phyloP scores from a whole-genome alignment of 768 basidiomycete species.

The Mycena galopus region DNA sequence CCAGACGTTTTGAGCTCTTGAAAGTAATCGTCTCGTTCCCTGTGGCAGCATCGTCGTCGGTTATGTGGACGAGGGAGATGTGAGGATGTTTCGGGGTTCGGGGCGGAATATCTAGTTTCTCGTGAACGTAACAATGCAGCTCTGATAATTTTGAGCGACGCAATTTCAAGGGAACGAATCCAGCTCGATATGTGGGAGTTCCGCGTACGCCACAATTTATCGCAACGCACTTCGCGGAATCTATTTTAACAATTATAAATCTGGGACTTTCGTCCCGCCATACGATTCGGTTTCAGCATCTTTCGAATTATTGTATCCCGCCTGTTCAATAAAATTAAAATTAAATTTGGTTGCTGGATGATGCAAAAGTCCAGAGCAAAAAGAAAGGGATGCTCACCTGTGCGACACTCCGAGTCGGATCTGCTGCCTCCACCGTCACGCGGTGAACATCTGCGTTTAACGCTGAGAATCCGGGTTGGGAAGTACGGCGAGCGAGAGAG shows the following conservation, averaged over 20 bases:
- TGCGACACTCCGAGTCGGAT: background rate
- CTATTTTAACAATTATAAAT: no score
- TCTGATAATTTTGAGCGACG: no score
- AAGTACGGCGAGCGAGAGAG: background rate
- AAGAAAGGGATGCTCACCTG: background rate
- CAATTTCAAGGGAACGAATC: no score
- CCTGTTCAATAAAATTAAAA: background rate
- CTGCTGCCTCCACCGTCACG: background rate
- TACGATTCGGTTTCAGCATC: background rate
- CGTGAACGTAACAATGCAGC: constrained; percentile 64
- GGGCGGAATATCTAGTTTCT: constrained; percentile 52
- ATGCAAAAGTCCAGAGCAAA: background rate
- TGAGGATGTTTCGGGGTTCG: constrained; percentile 76
- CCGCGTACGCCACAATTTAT: no score
- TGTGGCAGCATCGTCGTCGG: constrained; percentile 69
- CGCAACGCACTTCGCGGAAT: no score
- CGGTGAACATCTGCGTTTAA: background rate
- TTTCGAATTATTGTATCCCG: constrained; percentile 1
- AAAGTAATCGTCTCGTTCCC: constrained; percentile 64
- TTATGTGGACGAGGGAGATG: constrained; percentile 80
- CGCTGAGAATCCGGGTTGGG: background rate
- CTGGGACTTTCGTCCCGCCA: background rate
- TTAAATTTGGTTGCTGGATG: background rate
- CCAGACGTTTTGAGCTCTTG: constrained; percentile 55
- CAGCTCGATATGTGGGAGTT: no score